phyloP scores from a whole-genome alignment of 192 early-diverging fungal species.

The Umbelopsis vinacea region DNA sequence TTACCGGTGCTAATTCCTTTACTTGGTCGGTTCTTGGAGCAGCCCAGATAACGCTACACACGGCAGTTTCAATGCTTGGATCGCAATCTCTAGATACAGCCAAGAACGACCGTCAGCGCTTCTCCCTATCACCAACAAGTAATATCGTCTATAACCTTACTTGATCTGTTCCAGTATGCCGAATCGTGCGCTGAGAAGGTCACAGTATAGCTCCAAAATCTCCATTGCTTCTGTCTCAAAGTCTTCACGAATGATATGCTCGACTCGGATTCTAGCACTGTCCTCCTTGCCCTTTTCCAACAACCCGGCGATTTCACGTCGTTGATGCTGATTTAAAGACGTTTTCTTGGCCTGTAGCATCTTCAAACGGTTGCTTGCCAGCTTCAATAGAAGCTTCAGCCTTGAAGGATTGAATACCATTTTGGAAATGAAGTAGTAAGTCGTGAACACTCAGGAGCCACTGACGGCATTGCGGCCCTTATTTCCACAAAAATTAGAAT shows the following conservation, averaged over 20 bases:
- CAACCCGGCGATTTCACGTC: slow-evolving; percentile 82
- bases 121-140: not conserved
- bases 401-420: slow-evolving; percentile 58
- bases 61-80: slow-evolving; percentile 81
- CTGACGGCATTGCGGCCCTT: not conserved
- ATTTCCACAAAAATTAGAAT: no score
- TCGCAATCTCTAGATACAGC: slow-evolving; percentile 65
- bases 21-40: slow-evolving; percentile 80
- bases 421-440: not conserved
- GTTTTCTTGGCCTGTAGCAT: slow-evolving; percentile 89
- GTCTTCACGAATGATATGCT: slow-evolving; percentile 96
- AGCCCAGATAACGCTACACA: slow-evolving; percentile 91
- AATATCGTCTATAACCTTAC: slow-evolving; percentile 39
- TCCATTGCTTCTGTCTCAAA: slow-evolving; percentile 92
- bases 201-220: slow-evolving; percentile 90
- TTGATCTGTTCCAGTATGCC: slow-evolving; percentile 85
- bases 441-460: not conserved
- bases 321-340: slow-evolving; percentile 70
- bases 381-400: slow-evolving; percentile 89
- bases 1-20: slow-evolving; percentile 73
- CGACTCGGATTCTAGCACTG: slow-evolving; percentile 86
- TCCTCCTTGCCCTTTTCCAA: slow-evolving; percentile 84
- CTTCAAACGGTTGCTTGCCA: slow-evolving; percentile 85
- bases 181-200: slow-evolving; percentile 84
- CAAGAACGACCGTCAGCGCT: not conserved